phyloP scores from a whole-genome alignment of 805 yeast genomes.

The Schwanniomyces polymorphus region DNA sequence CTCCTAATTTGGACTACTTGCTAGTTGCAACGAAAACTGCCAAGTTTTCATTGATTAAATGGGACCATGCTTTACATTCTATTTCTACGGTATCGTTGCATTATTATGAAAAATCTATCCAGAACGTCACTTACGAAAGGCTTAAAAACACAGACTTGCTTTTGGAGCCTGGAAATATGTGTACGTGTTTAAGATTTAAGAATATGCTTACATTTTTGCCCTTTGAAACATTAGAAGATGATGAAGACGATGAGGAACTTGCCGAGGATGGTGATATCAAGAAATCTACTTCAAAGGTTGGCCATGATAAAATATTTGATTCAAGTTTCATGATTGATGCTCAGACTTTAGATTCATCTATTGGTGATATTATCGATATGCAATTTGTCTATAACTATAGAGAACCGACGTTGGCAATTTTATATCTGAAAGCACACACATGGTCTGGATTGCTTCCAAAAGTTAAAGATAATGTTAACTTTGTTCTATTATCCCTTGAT shows the following conservation, averaged over 20 bases:
- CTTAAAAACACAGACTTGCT: conserved; percentile 45
- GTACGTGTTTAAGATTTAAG: conserved; percentile 59
- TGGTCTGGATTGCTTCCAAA: conserved; percentile 78
- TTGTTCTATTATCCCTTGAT: conserved; percentile 69
- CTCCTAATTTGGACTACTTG: conserved; percentile 55
- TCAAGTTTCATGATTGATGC: conserved; percentile 63
- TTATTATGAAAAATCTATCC: conserved; percentile 74
- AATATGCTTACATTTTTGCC: conserved; percentile 76
- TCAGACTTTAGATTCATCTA: conserved; percentile 52
- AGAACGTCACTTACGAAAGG: conserved; percentile 46
- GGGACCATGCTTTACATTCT: conserved; percentile 56
- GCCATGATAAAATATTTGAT: conserved; percentile 23
- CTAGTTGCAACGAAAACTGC: conserved; percentile 71
- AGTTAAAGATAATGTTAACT: conserved; percentile 60
- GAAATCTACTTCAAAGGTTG: conserved; percentile 5
- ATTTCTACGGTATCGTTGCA: conserved; percentile 81
- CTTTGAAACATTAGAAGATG: conserved; percentile 43
- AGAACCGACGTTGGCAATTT: conserved; percentile 78
- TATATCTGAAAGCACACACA: conserved; percentile 54
- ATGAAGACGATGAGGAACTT: conserved; percentile 25
- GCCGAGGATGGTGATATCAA: conserved; percentile 12
- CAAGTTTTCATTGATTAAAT: conserved; percentile 71
- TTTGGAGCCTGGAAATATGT: conserved; percentile 59
- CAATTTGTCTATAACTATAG: conserved; percentile 71
- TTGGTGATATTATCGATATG: conserved; percentile 67